Conservation (phyloP, 148 eudicot genomes). For the Salicornia ramosissima region DNA sequence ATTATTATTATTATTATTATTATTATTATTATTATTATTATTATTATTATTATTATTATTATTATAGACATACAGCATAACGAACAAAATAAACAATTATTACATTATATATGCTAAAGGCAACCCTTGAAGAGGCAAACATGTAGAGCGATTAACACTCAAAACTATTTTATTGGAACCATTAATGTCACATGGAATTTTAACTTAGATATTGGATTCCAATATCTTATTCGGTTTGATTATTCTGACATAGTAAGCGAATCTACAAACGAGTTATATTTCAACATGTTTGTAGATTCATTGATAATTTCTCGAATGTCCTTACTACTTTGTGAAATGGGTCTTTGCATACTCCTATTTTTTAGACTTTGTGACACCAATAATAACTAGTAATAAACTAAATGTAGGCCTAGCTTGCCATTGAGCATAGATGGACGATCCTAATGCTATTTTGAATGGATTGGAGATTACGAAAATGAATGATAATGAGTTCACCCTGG, state of each 20-base stretch:
- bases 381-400: constrained; percentile 22
- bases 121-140: too few relatives aligned
- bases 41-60: too few relatives aligned
- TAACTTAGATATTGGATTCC: constrained; percentile 22
- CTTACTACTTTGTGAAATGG: constrained; percentile 13
- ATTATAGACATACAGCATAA: too few relatives aligned
- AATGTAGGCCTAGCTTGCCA: constrained; percentile 39
- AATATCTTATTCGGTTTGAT: constrained; percentile 36
- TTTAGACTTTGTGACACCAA: constrained; percentile 30
- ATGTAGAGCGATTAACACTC: constrained; percentile 44
- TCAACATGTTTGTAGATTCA: constrained; percentile 43
- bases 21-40: too few relatives aligned
- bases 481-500: too few relatives aligned
- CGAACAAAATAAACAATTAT: too few relatives aligned
- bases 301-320: constrained; percentile 21
- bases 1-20: too few relatives aligned
- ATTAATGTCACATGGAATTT: constrained; percentile 13
- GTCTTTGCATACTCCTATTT: constrained; percentile 34
- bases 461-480: constrained; percentile 57
- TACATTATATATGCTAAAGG: too few relatives aligned
- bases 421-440: constrained; percentile 12
- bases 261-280: constrained; percentile 26
- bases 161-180: constrained; percentile 33
- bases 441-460: constrained; percentile 51
- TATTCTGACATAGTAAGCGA: constrained; percentile 52